phyloP scores from a whole-genome alignment of 2,329 filamentous ascomycete species.

The Stemphylium vesicarium region DNA sequence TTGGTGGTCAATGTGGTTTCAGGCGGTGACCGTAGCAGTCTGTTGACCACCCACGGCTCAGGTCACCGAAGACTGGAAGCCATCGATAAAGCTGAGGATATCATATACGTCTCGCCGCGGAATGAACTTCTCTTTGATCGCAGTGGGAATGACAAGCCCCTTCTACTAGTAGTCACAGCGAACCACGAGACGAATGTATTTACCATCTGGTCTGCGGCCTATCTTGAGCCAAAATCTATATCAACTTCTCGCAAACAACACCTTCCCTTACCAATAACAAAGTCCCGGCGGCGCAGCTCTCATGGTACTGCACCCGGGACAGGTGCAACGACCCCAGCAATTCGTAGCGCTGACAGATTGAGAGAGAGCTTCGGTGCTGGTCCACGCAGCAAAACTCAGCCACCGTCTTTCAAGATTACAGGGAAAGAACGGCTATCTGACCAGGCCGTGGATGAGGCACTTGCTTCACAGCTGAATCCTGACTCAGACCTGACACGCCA shows the following conservation, averaged over 20 bases:
- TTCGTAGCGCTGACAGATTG: slow-evolving; percentile 65
- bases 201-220: slow-evolving; percentile 83
- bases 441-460: slow-evolving; percentile 54
- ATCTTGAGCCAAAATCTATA: slow-evolving; percentile 70
- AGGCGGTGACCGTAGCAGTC: slow-evolving; percentile 34
- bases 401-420: slow-evolving; percentile 48
- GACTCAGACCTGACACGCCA: slow-evolving; percentile 58
- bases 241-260: slow-evolving; percentile 51
- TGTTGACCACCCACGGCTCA: slow-evolving; percentile 40
- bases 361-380: slow-evolving; percentile 77
- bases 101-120: slow-evolving; percentile 78
- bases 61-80: slow-evolving; percentile 57
- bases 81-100: slow-evolving; percentile 78
- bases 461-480: slow-evolving; percentile 58
- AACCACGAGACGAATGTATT: slow-evolving; percentile 79
- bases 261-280: slow-evolving; percentile 47
- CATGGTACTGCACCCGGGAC: slow-evolving; percentile 66
- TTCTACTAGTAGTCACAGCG: slow-evolving; percentile 80
- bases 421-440: slow-evolving; percentile 43
- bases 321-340: slow-evolving; percentile 76
- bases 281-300: slow-evolving; percentile 69
- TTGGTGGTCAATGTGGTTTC: slow-evolving; percentile 66
- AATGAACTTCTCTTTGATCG: slow-evolving; percentile 61
- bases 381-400: slow-evolving; percentile 52
- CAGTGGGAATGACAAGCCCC: slow-evolving; percentile 50